Evolutionary conservation across 1,284 basidiomycete species (phyloP), one percentile per base, ranked within the genome.

Genomic region (Cystobasidium pallidum): DNA sequence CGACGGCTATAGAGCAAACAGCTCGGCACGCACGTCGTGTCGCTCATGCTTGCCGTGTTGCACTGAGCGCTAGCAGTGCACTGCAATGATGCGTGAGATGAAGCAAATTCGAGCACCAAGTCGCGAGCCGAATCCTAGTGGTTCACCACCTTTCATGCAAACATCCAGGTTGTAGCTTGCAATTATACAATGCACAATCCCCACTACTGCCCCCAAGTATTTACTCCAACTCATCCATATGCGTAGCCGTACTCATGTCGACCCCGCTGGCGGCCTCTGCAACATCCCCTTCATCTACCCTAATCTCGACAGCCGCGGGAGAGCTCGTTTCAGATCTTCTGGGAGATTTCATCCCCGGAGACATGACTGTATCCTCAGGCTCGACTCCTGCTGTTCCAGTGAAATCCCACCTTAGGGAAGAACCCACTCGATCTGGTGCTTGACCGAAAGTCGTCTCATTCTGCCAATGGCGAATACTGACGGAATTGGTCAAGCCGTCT

Each of bases 201-300:
- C 43, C 43, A 15, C 8, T 51, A 51, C 49, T 51, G 24, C 49
- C 49, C 49, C 49, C 15, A 8, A 45, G 6, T 32, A 19, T n/a
- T 32, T 49, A 68, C 21, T 68, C 66, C 28, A 68, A 15, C 21
- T 68, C 55, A 30, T 68, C 66, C 66, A 68, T 68, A 32, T 68
- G 41, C 36, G 58, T 26, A 13, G 57, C 24, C 6, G 43, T 59
- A 36, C 59, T 57, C 67, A 70, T 70, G 36, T 63, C 67, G 3
- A 70, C 47, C 13, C 57, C 59, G 32, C 58, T 63, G 2, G 67
- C 67, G 36, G 67, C 57, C 41, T 52, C 28, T 11, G 67, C 58
- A 57, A 63, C 39, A 15, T 52, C 58, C 17, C 24, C 47, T 47
- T 32, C 45, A 32, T 62, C 47, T 1, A 62, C 32, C 21, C 58